Percentiles rank a stretch among this genome's conserved stretches.
Conservation (phyloP, 257 asterid species). For the Solanum acaule region DNA sequence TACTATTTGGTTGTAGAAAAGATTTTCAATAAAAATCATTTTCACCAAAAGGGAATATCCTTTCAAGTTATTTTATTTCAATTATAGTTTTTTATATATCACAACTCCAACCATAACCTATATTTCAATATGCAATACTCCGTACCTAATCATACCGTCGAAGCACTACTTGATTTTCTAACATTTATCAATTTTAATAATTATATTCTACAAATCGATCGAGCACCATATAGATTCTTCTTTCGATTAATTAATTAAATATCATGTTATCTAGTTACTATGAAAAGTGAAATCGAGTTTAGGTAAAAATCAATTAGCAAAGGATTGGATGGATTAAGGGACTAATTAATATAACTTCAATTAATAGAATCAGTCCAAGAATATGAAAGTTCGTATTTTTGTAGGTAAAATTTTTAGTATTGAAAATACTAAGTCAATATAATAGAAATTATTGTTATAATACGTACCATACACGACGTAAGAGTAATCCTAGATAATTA, state of each 20-base stretch:
- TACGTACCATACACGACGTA: neutral
- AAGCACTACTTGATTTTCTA: neutral
- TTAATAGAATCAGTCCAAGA: neutral
- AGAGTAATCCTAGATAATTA: neutral
- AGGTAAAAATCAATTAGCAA: neutral
- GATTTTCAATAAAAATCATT: neutral
- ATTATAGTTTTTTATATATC: too few species aligned
- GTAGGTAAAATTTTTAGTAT: neutral
- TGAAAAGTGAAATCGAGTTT: neutral
- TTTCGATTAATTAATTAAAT: neutral
- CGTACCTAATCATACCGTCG: neutral
- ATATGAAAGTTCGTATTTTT: neutral
- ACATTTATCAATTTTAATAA: neutral
- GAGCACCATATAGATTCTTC: neutral
- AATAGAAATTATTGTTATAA: neutral
- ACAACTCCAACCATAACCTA: neutral
- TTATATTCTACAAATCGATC: neutral
- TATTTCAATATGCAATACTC: neutral
- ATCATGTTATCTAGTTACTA: neutral
- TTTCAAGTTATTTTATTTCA: neutral
- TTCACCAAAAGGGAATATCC: neutral
- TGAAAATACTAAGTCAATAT: neutral
- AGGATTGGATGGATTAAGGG: neutral
- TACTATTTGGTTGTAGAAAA: neutral
- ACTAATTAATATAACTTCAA: neutral